Evolutionary conservation across 768 basidiomycete genomes (phyloP), one percentile per base, ranked within the genome.

Genomic region (Auriscalpium vulgare): DNA sequence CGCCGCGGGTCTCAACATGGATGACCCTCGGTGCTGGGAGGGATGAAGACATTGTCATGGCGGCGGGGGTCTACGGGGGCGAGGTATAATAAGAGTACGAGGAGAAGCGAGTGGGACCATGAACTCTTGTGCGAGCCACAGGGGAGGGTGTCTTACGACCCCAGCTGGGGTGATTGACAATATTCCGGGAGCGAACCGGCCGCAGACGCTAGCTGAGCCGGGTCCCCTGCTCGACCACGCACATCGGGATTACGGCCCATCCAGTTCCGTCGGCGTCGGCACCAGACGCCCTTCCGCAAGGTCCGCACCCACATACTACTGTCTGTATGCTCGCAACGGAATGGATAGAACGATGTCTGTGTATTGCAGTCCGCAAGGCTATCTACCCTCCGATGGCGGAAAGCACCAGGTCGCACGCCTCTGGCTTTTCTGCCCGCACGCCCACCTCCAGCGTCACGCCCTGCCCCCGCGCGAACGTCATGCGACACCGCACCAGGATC

Each of bases 1-100:
- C 95, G 14, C 95, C 95, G 60, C 91, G 83, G 29, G 93, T 97
- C 65, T 97, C 92, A 65, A 97, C 95, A 69, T 91, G 91, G 66
- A 97, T 95, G 52, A 90, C 84, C 70, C 82, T 87, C 36, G 91
- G 84, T 37, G 82, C 80, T 43, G 94, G 94, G 56, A 95, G 74
- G 46, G 86, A 78, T 40, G 87, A 59, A 21, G 60, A 56, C 60
- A 60, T 62, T 44, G 35, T 48, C 14, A 36, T 50, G 29, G n/a
- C 37, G 43, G 36, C 40, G 40, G 37, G 29, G 46, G 10, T 8
- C 23, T n/a, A 34, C 38, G 48, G 16, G 38, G 38, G 44, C 21
- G 34, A 17, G 34, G 49, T 11, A 47, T 54, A 52, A 46, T 35
- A 51, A 38, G 14, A 48, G 59, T 43, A 17, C 36, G 57, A 57